Conservation (phyloP, 345 rosid species). For the Excoecaria agallocha region DNA sequence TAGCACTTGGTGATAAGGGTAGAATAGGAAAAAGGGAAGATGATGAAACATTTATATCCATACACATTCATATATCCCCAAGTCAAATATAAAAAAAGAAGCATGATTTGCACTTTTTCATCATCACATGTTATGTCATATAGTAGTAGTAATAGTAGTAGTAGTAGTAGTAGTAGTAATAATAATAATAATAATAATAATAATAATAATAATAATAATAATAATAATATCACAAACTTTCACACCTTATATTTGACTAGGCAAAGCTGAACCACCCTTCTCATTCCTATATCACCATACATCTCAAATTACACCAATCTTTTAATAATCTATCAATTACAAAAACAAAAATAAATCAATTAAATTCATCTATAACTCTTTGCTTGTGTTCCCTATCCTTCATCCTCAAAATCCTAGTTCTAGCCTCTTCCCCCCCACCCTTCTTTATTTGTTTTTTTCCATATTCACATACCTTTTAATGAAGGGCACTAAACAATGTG, state of each 20-base stretch:
- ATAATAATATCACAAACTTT: not conserved
- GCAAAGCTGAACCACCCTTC: conserved; percentile 11
- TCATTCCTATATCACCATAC: not conserved
- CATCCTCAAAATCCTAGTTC: conserved; percentile 10
- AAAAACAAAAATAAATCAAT: not conserved
- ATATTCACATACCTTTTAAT: not conserved
- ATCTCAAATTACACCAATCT: not conserved
- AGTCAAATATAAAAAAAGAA: conserved; percentile 45
- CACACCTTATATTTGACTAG: conserved; percentile 4
- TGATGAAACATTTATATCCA: conserved; percentile 27
- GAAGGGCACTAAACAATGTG: not conserved
- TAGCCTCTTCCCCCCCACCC: not conserved
- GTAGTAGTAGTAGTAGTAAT: too few species aligned
- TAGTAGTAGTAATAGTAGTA: too few species aligned
- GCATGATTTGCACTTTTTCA: conserved; percentile 33
- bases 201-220: not conserved
- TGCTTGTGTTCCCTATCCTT: conserved; percentile 2
- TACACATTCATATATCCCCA: conserved; percentile 15
- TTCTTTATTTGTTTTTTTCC: not conserved
- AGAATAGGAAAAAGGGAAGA: too few species aligned
- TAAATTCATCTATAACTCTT: not conserved
- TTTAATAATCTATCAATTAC: too few species aligned
- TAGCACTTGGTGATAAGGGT: too few species aligned
- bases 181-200: too few species aligned
- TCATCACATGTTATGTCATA: conserved; percentile 13